These are phyloP conservation scores for Kwoniella sp. DNA, from an alignment of 768 basidiomycete species.

Conservation along the genomic window DNA sequence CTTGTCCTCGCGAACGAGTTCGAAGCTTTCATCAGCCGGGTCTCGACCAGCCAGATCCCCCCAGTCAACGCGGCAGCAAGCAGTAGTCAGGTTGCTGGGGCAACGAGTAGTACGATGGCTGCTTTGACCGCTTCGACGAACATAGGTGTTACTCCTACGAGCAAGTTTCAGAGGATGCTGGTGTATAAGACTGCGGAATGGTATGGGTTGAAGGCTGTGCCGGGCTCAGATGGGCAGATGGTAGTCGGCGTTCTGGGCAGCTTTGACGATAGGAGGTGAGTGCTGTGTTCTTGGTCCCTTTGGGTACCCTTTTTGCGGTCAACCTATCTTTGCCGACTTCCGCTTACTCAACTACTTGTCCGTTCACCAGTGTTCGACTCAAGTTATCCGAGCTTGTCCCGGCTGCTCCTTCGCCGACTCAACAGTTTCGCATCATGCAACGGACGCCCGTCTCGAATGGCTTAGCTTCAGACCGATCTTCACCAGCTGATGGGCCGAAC, in stretches of 20 bases:
- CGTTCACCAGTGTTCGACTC: conserved; percentile 6
- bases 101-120: conserved; percentile 10
- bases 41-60: not conserved
- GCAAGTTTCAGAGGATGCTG: conserved; percentile 50
- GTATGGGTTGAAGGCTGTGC: conserved; percentile 49
- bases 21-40: conserved; percentile 35
- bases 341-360: not conserved
- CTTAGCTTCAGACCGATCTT: conserved; percentile 11
- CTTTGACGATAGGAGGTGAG: conserved; percentile 40
- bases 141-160: conserved; percentile 24
- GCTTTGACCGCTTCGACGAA: conserved; percentile 17
- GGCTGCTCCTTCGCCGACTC: conserved; percentile 21
- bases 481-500: conserved; percentile 23
- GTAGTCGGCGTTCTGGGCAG: conserved; percentile 33
- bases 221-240: conserved; percentile 34
- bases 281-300: not conserved
- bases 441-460: conserved; percentile 19
- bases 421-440: conserved; percentile 46
- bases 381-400: conserved; percentile 37
- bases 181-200: conserved; percentile 52
- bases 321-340: too few species aligned
- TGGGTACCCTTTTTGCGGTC: too few species aligned
- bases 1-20: conserved; percentile 42
- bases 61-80: not conserved
- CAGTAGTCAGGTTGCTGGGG: conserved; percentile 1